Evolutionary conservation across 2,329 filamentous ascomycete genomes (phyloP).

Genomic region (Pseudophaeomoniella oleicola): DNA sequence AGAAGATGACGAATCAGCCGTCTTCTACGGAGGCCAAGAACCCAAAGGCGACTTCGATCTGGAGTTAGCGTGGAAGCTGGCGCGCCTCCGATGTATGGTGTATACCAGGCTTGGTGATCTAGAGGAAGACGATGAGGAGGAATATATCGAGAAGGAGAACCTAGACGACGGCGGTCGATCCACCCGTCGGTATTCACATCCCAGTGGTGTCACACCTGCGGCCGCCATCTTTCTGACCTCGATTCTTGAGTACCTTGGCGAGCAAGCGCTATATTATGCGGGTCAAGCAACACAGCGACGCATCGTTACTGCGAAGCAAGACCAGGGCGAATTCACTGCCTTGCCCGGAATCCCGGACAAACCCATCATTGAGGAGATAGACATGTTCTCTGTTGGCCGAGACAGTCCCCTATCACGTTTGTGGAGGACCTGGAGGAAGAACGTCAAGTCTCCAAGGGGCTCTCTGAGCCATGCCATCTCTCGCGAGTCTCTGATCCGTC

Average conservation of each 20-base stretch:
- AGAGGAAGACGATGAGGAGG: slow-evolving; percentile 95
- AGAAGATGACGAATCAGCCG: slow-evolving; percentile 56
- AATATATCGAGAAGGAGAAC: slow-evolving; percentile 67
- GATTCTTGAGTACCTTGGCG: slow-evolving; percentile 84
- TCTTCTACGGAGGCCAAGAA: slow-evolving; percentile 36
- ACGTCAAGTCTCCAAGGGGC: slow-evolving; percentile 21
- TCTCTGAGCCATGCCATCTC: slow-evolving; percentile 23
- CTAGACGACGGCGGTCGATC: slow-evolving; percentile 43
- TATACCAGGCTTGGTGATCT: slow-evolving; percentile 93
- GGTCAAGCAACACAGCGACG: slow-evolving; percentile 69
- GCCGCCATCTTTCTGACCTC: slow-evolving; percentile 94
- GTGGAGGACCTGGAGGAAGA: slow-evolving; percentile 93
- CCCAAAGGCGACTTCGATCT: slow-evolving; percentile 61
- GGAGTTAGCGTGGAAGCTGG: slow-evolving; percentile 89
- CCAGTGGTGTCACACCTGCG: slow-evolving; percentile 66
- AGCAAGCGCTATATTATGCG: slow-evolving; percentile 76
- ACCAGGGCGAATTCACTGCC: slow-evolving; percentile 16
- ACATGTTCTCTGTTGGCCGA: slow-evolving; percentile 85
- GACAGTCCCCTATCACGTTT: slow-evolving; percentile 77
- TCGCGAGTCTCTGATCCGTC: slow-evolving; percentile 23
- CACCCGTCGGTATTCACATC: slow-evolving; percentile 40
- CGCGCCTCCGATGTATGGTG: slow-evolving; percentile 89
- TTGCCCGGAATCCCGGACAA: slow-evolving; percentile 40
- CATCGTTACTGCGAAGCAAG: slow-evolving; percentile 23
- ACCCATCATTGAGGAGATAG: slow-evolving; percentile 72